These are phyloP conservation scores for Agarophyton chilense DNA, from an alignment of 23 red algal species.

Conservation along the genomic window DNA sequence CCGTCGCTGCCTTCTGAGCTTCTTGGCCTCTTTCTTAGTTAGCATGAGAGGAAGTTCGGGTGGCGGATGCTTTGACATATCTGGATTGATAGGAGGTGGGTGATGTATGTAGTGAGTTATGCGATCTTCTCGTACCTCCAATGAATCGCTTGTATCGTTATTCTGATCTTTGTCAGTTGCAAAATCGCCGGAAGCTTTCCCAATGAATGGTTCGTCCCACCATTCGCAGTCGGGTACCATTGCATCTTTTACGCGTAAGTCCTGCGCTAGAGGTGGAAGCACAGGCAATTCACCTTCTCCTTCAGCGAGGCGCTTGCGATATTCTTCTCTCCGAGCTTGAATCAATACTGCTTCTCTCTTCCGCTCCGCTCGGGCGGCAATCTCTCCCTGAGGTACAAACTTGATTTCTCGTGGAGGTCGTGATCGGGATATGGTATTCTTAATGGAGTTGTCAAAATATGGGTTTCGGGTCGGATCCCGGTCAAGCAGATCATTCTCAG, in stretches of 20 bases:
- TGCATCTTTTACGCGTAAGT: slow-evolving; percentile 45
- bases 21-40: slow-evolving; percentile 83
- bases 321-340: slow-evolving; percentile 33
- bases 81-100: slow-evolving; percentile 46
- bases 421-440: slow-evolving; percentile 10
- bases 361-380: slow-evolving; percentile 60
- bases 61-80: slow-evolving; percentile 14
- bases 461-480: slow-evolving; percentile 68
- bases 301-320: slow-evolving; percentile 38
- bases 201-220: slow-evolving; percentile 87
- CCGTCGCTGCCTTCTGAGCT: slow-evolving; percentile 57
- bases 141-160: neutral
- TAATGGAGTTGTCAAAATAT: slow-evolving; percentile 63
- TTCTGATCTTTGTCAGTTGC: slow-evolving; percentile 4
- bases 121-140: slow-evolving; percentile 40
- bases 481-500: slow-evolving; percentile 61
- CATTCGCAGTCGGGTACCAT: slow-evolving; percentile 69
- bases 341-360: slow-evolving; percentile 58
- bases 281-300: slow-evolving; percentile 57
- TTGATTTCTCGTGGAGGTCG: slow-evolving; percentile 43
- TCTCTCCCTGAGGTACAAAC: slow-evolving; percentile 62
- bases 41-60: slow-evolving; percentile 79
- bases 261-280: slow-evolving; percentile 43
- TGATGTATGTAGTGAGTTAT: slow-evolving; percentile 74
- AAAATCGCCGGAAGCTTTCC: neutral